Evolutionary conservation across 495 filamentous ascomycete species (phyloP).

Genomic region (Penicillium flavigenum): DNA sequence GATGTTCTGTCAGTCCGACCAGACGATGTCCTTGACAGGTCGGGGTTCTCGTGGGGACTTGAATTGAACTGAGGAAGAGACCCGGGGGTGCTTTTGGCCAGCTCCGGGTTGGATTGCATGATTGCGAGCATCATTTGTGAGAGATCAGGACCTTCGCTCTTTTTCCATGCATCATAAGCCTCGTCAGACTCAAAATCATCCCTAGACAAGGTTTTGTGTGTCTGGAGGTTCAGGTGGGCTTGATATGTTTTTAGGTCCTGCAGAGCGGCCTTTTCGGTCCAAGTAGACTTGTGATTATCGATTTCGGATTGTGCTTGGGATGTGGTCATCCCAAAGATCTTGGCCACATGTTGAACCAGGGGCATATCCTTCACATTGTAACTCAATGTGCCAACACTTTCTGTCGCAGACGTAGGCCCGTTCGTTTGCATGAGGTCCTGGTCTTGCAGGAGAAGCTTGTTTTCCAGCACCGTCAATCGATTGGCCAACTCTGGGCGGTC

Average conservation of each 20-base stretch:
- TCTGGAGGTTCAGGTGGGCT: constrained; percentile 76
- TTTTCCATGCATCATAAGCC: constrained; percentile 86
- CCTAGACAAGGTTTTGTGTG: constrained; percentile 70
- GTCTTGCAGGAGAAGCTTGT: constrained; percentile 91
- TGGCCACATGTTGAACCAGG: constrained; percentile 80
- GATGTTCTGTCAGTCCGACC: constrained; percentile 45
- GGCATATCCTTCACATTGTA: constrained; percentile 97
- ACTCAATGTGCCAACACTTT: constrained; percentile 76
- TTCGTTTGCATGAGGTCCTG: constrained; percentile 71
- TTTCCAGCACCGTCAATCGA: constrained; percentile 79
- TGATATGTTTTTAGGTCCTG: constrained; percentile 92
- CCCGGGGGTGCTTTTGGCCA: constrained; percentile 66
- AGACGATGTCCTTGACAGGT: constrained; percentile 57
- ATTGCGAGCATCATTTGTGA: constrained; percentile 92
- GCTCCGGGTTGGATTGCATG: constrained; percentile 79
- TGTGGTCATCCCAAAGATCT: constrained; percentile 75
- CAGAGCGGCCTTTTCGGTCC: constrained; percentile 90
- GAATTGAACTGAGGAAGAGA: constrained; percentile 53
- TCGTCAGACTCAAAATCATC: constrained; percentile 92
- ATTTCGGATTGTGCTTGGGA: constrained; percentile 82
- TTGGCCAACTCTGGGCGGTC: constrained; percentile 79
- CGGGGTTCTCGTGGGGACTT: constrained; percentile 39
- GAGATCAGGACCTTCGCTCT: constrained; percentile 74
- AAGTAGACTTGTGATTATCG: constrained; percentile 70
- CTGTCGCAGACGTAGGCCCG: constrained; percentile 59